Evolutionary conservation across 2,329 filamentous ascomycete species (phyloP), one percentile per base, ranked within the genome.

Genomic region (Xylaria sp.): DNA sequence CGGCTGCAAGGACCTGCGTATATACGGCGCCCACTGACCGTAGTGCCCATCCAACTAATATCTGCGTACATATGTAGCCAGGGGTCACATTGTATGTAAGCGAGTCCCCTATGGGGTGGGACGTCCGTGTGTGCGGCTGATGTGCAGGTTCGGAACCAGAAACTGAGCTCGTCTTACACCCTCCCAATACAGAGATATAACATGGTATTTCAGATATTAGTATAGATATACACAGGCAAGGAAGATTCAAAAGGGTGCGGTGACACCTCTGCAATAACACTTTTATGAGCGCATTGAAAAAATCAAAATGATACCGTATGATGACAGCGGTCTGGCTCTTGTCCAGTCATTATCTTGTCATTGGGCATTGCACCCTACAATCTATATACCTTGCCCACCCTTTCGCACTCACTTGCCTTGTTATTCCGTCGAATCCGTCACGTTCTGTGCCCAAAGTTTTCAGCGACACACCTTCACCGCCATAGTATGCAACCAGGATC

Each of bases 81-180:
- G 13, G 13, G 51, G 18, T 13, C 23, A 44, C 15, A 37, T 20
- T 55, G 3, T 31, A 55, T 31, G 52, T 55, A 55, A 55, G 52
- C 31, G 37, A 20, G 52, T 50, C 46, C 50, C 13, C 9, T 31
- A 58, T 5, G n/a, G 46, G 18, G 20, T 46, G 13, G 15, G 41
- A 58, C 3, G 23, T 58, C 56, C 56, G 56, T 20, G 39, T 58
- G 39, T 58, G 56, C 56, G 56, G 56, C 56, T 58, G 39, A 58
- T 58, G 56, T 46, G 39, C 37, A 46, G 56, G 15, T n/a, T 58
- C 56, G 39, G 56, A 58, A 58, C 56, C 56, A 46, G 15, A 9
- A 39, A 39, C 39, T 58, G 56, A 44, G 39, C 18, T 31, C 56
- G 13, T 18, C 55, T 44, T 57, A 41, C 6, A 18, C 23, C 37